Base-by-base conservation (phyloP, 1,284 basidiomycete genomes). In the Austroboletus rostrupii region DNA sequence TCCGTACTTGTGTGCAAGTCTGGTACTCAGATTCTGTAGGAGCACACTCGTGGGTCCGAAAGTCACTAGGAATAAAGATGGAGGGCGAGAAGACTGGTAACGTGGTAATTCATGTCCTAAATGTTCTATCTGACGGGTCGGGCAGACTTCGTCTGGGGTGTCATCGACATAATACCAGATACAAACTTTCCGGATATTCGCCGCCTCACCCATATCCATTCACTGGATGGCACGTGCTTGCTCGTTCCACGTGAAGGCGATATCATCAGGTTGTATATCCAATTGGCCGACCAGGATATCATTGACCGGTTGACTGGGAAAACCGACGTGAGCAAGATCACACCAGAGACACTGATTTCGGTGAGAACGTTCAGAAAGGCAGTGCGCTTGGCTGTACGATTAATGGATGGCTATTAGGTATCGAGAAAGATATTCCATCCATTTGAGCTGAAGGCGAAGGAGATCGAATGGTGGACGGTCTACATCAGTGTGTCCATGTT, bases 11-110 rank as follows among this genome's bases (percentile, higher is more conserved):
- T 17, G 20, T n/a, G 23, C 19, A 10, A 2, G 16, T 28, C 32
- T 20, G 6, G 37, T 29, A 17, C 23, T 33, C 5, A 39, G n/a
- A 41, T 14, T 38, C 3, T 16, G 20, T 32, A 78, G 82, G 83
- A 12, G 88, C 87, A 0, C 87, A 90, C 67, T 89, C 85, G 5
- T 90, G 86, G 87, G 84, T 88, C 7, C 77, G 88, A 19, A 83
- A 84, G 54, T 59, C 71, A 1, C 69, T 89, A 21, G 76, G 76
- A 6, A 83, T 90, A 90, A 48, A n/a, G 10, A 41, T 41, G 39
- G 16, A n/a, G 4, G 39, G 39, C 13, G 39, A 41, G 5, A 6
- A 28, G n/a, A 41, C 39, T 17, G 39, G 39, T 41, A 41, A 41
- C 3, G 21, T 28, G 19, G 20, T 14, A 16, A 5, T 28, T 17